Base-by-base conservation (phyloP, 2,329 filamentous ascomycete genomes). In the Hymenoscyphus salicellus region DNA sequence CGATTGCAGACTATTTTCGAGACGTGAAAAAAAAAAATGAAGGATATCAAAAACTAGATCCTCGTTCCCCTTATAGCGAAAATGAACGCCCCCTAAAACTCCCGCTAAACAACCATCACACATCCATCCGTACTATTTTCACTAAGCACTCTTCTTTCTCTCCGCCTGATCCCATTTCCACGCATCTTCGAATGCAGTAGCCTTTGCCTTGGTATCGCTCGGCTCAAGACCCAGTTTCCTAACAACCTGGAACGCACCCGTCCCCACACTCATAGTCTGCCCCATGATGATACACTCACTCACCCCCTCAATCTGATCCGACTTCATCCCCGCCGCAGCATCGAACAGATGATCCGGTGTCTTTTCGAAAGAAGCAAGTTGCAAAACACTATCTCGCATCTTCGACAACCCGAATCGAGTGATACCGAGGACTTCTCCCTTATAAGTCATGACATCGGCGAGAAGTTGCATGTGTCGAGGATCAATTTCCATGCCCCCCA, bases 391-490 rank as follows among this genome's bases (percentile, higher is more conserved):
- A 77, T 99, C 95, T 60, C 95, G 85, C 90, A 97, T 98, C 83
- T 98, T 99, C 64, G 93, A 91, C 30, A 99, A 83, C 60, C 95
- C 95, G 77, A 98, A 98, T 36, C 95, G 89, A 2, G 95, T 99
- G 75, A 99, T 99, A 60, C 95, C 95, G 20, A 97, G 84, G 0
- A 99, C 91, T 71, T 98, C 94, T 60, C 95, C 95, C 81, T 97
- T 98, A 84, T 94, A 98, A 0, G 95, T 98, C 95, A 99, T 99
- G 62, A 97, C 93, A 74, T 99, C 95, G 11, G 95, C 94, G 1
- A 99, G 86, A 20, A 99, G 85, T 76, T 97, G 90, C 93, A 99
- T 98, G 80, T 99, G 95, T 63, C 95, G 91, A 55, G 93, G 94
- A 78, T 99, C 95, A 73, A 99, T 98, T 77, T 87, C 88, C 93